A percentile compares a stretch with the other conserved stretches of the same genome.
phyloP scores from a whole-genome alignment of 2,329 filamentous ascomycete genomes.

The Thielaviopsis cerberus region DNA sequence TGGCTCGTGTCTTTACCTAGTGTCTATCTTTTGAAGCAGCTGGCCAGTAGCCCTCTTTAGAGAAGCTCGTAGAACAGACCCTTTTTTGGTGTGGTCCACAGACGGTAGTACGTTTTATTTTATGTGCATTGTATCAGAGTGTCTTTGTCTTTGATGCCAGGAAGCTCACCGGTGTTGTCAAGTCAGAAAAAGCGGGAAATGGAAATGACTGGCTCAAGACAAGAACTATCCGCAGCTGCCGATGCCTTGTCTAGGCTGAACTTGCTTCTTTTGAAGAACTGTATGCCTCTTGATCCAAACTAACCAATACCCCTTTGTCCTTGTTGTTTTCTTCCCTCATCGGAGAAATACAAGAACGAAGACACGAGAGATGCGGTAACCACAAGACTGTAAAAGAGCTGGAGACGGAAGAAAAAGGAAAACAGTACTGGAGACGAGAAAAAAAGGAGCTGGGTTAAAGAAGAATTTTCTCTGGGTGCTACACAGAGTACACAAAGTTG shows the following conservation, averaged over 20 bases:
- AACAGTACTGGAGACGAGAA: not conserved
- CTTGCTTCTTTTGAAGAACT: not conserved
- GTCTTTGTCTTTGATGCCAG: not conserved
- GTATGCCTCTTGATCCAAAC: not conserved
- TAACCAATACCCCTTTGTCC: not conserved
- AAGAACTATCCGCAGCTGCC: not conserved
- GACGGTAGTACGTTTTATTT: not conserved
- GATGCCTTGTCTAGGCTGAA: not conserved
- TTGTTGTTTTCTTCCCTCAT: not conserved
- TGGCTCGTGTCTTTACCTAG: not conserved
- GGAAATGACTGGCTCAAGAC: not conserved
- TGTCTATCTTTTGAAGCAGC: not conserved
- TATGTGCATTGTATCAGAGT: not conserved
- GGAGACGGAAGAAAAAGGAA: not conserved
- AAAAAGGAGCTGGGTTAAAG: not conserved
- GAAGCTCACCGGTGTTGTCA: not conserved
- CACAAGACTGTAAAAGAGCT: not conserved
- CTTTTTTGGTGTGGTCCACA: not conserved
- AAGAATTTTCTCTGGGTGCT: not conserved
- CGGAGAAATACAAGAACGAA: not conserved
- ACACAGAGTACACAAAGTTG: not conserved
- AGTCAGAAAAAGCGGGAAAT: not conserved
- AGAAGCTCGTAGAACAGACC: not conserved
- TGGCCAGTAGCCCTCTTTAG: not conserved
- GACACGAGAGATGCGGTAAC: not conserved